Evolutionary conservation across 1,139 yeast genomes (phyloP), one percentile per base, ranked within the genome.

Genomic region (Taphrina deformans): DNA sequence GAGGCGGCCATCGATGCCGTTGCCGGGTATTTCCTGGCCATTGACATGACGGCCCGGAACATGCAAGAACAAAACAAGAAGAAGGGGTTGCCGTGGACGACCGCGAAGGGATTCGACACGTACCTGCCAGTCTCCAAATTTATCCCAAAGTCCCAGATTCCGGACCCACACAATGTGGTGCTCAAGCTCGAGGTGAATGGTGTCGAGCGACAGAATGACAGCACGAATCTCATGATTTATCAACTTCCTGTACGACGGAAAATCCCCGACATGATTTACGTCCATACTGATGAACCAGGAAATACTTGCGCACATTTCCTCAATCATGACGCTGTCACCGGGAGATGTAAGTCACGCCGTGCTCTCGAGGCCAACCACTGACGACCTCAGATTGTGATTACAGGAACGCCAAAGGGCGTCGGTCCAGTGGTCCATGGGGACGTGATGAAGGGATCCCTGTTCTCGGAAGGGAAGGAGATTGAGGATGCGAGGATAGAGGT

Each of bases 321-420:
- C 86, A 18, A 86, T 90, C 71, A 92, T 93, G 95, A 86, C 96
- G 2, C 78, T 89, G 69, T 83, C 88, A 70, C 85, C 87, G 12
- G 63, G 63, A 12, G 63, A 59, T 26, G 56, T 59, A 38, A 2
- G 58, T n/a, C 44, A 9, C 12, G 9, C 53, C 5, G 14, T 3
- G 9, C n/a, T 26, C 35, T 6, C n/a, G 27, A 16, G 5, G 18
- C 3, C 2, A 6, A 24, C 2, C n/a, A 33, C 40, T 31, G 27
- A 51, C 27, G 5, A 26, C 6, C 9, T 5, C 38, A 53, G 58
- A 81, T 89, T 72, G 85, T 89, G 65, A 79, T 89, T 68, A 89
- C 96, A 0, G 96, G 96, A n/a, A 89, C 96, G 1, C 96, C 96
- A 52, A 90, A 92, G 76, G 99, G 99, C n/a, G 99, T 93, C 10